Conservation (phyloP, 441 rosid species). For the Croton setiger region DNA sequence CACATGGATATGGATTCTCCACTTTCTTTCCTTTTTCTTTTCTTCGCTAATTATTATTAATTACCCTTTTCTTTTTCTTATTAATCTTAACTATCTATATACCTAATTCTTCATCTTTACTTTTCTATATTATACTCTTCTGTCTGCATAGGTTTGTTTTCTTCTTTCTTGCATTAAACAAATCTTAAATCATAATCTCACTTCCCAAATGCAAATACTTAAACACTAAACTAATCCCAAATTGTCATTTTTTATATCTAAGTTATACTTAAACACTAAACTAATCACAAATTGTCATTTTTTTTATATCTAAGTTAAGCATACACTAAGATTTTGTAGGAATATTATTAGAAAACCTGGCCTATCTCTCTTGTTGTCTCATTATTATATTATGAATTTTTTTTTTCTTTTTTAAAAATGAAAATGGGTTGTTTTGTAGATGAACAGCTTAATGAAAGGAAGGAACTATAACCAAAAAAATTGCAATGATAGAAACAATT, state of each 20-base stretch:
- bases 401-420: too few species aligned
- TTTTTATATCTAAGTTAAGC: not conserved
- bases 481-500: constrained; percentile 12
- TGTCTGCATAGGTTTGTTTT: too few species aligned
- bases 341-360: constrained; percentile 1
- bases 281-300: too few species aligned
- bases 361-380: constrained; percentile 11
- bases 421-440: not conserved
- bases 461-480: constrained; percentile 8
- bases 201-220: too few species aligned
- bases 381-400: too few species aligned
- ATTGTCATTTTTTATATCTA: too few species aligned
- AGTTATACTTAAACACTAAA: not conserved
- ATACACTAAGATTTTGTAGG: not conserved
- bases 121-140: not conserved
- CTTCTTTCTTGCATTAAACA: too few species aligned
- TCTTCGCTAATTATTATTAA: not conserved
- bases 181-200: too few species aligned
- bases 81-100: not conserved
- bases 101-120: too few species aligned
- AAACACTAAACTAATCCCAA: too few species aligned
- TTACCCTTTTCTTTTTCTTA: not conserved
- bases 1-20: constrained; percentile 42
- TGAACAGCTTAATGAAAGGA: not conserved
- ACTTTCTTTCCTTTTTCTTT: constrained; percentile 12